Conservation (phyloP, 1,139 yeast species). For the Arxiozyma bovina region DNA sequence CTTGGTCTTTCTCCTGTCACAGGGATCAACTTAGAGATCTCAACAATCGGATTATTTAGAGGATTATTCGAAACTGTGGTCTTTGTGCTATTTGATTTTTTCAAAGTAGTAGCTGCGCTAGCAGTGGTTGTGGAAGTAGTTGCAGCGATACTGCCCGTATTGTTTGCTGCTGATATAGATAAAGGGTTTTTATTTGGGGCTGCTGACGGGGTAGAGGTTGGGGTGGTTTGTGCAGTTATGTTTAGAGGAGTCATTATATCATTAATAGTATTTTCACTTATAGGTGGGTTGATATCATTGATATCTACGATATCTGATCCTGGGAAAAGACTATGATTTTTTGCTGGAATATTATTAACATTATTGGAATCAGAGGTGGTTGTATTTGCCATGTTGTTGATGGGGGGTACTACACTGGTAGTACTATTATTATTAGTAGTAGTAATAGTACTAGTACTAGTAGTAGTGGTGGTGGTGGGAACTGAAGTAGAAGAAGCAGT, state of each 20-base stretch:
- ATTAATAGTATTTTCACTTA: neutral
- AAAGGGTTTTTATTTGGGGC: neutral
- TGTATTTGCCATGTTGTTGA: neutral
- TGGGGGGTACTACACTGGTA: neutral
- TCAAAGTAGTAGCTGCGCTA: conserved; percentile 4
- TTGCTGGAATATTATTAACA: neutral
- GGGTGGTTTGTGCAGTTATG: neutral
- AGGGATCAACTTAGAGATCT: conserved; percentile 69
- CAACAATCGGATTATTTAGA: conserved; percentile 43
- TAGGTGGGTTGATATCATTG: conserved; percentile 11
- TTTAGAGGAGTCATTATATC: neutral
- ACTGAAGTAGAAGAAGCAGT: too few relatives aligned
- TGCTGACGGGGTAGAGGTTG: neutral
- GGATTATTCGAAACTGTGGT: conserved; percentile 8
- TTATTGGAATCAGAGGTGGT: neutral
- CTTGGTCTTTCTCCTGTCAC: conserved; percentile 72
- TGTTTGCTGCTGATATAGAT: conserved; percentile 6
- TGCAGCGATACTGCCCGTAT: conserved; percentile 1
- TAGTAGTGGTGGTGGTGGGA: neutral
- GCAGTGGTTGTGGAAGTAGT: too few relatives aligned
- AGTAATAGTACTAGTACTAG: neutral
- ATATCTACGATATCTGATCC: conserved; percentile 14
- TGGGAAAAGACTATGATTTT: conserved; percentile 4
- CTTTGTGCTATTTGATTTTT: conserved; percentile 5
- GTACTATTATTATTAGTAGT: neutral